Evolutionary conservation across 495 filamentous ascomycete genomes (phyloP), one percentile per base, ranked within the genome.

Genomic region (Trichoderma erinaceum): DNA sequence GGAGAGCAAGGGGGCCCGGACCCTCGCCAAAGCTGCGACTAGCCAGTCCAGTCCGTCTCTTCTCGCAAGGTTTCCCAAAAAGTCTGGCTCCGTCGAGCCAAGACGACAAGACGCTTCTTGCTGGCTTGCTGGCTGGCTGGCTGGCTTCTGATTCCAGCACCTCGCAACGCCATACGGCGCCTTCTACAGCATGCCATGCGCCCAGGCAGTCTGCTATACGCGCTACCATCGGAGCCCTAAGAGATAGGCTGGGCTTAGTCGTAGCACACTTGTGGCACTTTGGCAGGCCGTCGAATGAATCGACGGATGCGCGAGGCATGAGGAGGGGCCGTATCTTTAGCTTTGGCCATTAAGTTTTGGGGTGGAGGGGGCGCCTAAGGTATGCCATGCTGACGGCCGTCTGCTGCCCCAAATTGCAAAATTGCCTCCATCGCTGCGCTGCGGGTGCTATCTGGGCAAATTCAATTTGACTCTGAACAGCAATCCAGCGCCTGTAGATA

Each of bases 311-410:
- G 44, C 15, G 44, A n/a, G n/a, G n/a, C 44, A 48, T 38, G 35
- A 38, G 6, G 32, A 35, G 35, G 35, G 35, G 35, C 35, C 35
- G 35, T 5, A 48, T 48, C 44, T 48, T 48, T 48, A 48, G 44
- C 44, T 48, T 48, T 48, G 15, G 44, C 44, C 44, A 48, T 48
- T 48, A 48, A 18, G 44, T 48, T 48, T 48, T 48, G 44, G 44
- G 12, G 44, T 48, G 44, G 44, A 48, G 35, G 44, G 44, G 44
- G 44, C 29, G 29, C 29, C 29, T 29, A 29, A 1, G 1, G 29
- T 29, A 29, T 48, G 44, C 44, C 44, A n/a, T 48, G 44, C 44
- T 48, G 44, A 48, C 44, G 44, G 4, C 44, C 29, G n/a, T n/a
- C n/a, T n/a, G n/a, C n/a, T n/a, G n/a, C n/a, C n/a, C n/a, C n/a